A percentile compares a stretch with the other conserved stretches of the same genome.
These are phyloP conservation scores for Vinca minor DNA, from an alignment of 257 asterid genomes.

Conservation along the genomic window DNA sequence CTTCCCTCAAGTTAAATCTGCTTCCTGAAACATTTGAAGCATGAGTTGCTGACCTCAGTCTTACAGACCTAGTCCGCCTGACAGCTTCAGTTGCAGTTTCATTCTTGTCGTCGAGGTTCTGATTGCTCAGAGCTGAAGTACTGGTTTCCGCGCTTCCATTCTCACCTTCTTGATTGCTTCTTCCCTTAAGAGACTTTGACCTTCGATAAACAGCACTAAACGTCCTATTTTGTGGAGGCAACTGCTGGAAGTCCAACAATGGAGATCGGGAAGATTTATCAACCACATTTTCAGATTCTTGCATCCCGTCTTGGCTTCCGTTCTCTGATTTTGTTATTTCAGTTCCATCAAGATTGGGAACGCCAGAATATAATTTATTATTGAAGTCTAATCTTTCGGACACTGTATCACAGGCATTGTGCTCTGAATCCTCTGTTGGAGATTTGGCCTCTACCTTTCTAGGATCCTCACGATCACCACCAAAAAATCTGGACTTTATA, in stretches of 20 bases:
- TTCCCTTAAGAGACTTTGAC: conserved; percentile 49
- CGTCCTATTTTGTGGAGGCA: conserved; percentile 57
- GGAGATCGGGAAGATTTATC: conserved; percentile 38
- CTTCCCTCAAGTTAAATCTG: conserved; percentile 31
- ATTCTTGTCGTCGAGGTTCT: conserved; percentile 32
- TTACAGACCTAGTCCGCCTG: conserved; percentile 33
- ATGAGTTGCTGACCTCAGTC: conserved; percentile 43
- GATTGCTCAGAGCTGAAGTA: conserved; percentile 44
- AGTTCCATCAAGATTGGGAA: conserved; percentile 21
- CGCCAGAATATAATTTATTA: conserved; percentile 25
- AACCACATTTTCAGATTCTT: conserved; percentile 27
- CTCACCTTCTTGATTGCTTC: conserved; percentile 41
- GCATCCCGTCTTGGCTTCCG: conserved; percentile 27
- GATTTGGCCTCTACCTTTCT: conserved; percentile 23
- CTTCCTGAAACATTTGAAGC: conserved; percentile 31
- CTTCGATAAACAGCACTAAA: conserved; percentile 76
- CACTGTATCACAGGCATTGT: conserved; percentile 20
- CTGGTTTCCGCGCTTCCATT: conserved; percentile 48
- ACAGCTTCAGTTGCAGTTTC: conserved; percentile 40
- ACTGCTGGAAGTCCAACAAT: conserved; percentile 39
- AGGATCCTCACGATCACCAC: conserved; percentile 35
- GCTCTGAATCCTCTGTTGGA: conserved; percentile 28
- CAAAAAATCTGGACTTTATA: conserved; percentile 46
- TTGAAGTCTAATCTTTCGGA: conserved; percentile 22
- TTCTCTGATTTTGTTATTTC: conserved; percentile 23